Conservation (phyloP, 2,329 filamentous ascomycete genomes). For the Pyrenophora graminea region DNA sequence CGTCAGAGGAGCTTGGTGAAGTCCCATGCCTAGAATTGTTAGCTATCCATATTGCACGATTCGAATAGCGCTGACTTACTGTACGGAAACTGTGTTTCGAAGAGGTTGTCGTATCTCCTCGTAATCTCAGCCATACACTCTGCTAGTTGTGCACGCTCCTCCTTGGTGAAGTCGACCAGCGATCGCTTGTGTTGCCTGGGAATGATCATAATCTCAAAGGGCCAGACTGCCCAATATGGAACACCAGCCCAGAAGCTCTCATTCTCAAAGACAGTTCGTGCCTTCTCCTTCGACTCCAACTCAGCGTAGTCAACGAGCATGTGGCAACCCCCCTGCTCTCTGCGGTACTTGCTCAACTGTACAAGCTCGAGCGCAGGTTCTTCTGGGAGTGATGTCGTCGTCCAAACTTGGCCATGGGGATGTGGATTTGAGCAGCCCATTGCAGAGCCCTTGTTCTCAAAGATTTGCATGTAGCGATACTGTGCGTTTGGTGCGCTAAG, state of each 20-base stretch:
- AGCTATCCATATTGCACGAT: constrained; percentile 1
- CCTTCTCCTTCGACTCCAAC: constrained; percentile 78
- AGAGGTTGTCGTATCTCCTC: constrained; percentile 91
- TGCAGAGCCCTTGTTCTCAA: constrained; percentile 96
- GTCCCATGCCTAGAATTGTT: constrained; percentile 70
- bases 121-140: constrained; percentile 87
- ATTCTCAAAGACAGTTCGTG: constrained; percentile 89
- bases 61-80: constrained; percentile 58
- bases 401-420: constrained; percentile 96
- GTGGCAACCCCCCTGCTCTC: constrained; percentile 72
- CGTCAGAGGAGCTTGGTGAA: constrained; percentile 90
- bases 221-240: constrained; percentile 98
- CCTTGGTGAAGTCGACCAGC: constrained; percentile 75
- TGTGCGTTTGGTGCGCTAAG: constrained; percentile 67
- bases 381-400: constrained; percentile 86
- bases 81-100: constrained; percentile 96
- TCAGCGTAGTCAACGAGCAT: constrained; percentile 85
- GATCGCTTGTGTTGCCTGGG: constrained; percentile 82
- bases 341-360: constrained; percentile 78
- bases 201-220: constrained; percentile 91
- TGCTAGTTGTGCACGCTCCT: constrained; percentile 75
- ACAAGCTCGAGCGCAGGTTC: constrained; percentile 80
- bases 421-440: constrained; percentile 99
- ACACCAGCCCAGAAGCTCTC: constrained; percentile 82
- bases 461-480: constrained; percentile 98